Conservation (phyloP, 1,284 basidiomycete species). For the Cryptococcus sp. region DNA sequence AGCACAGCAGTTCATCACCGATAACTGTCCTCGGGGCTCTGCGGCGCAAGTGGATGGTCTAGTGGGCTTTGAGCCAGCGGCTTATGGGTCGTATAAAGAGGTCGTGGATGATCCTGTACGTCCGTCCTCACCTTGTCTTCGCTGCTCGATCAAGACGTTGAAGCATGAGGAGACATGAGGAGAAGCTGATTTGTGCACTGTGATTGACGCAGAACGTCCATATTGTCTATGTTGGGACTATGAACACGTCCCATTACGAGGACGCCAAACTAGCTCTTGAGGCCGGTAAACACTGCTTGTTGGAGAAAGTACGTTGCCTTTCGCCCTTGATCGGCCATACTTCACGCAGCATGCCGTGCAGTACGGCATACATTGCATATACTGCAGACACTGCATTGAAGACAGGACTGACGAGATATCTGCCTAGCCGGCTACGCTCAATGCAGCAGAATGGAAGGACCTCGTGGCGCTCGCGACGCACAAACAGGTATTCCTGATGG, state of each 20-base stretch:
- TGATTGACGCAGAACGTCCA: constrained; percentile 46
- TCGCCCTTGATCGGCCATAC: background rate
- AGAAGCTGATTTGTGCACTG: background rate
- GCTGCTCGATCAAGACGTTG: background rate
- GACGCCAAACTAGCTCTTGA: constrained; percentile 52
- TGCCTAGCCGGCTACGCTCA: constrained; percentile 54
- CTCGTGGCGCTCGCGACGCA: constrained; percentile 50
- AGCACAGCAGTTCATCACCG: constrained; percentile 52
- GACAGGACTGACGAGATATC: background rate
- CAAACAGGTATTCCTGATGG: constrained; percentile 53
- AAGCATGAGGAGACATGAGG: background rate
- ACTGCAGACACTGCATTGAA: background rate
- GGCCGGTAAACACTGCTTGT: constrained; percentile 54
- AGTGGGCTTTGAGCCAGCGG: constrained; percentile 26
- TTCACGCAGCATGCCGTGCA: background rate
- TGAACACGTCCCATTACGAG: constrained; percentile 55
- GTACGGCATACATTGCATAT: background rate
- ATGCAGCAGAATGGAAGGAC: constrained; percentile 53
- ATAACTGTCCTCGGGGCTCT: constrained; percentile 38
- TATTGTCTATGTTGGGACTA: constrained; percentile 58
- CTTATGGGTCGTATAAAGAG: constrained; percentile 51
- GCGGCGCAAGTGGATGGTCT: constrained; percentile 36
- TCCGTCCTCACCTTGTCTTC: background rate
- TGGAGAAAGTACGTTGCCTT: constrained; percentile 50
- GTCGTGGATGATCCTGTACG: constrained; percentile 49